Evolutionary conservation across 768 basidiomycete species (phyloP).

Genomic region (Hysterangium stoloniferum): DNA sequence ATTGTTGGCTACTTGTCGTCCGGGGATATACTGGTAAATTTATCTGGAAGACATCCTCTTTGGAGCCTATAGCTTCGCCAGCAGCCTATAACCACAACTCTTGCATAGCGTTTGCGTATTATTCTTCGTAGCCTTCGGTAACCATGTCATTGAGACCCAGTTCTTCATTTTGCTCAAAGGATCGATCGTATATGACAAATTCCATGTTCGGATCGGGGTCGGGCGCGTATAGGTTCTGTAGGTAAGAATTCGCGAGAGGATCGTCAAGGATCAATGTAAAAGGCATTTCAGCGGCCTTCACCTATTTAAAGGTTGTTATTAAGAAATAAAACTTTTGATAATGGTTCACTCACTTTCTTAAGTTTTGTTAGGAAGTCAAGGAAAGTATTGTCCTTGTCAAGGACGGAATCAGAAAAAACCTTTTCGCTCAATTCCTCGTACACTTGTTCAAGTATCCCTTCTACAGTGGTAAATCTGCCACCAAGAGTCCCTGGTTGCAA

Average conservation of each 20-base stretch:
- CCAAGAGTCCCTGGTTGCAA: constrained; percentile 92
- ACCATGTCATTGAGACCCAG: constrained; percentile 88
- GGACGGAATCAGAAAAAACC: constrained; percentile 62
- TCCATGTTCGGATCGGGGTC: constrained; percentile 94
- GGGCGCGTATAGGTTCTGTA: constrained; percentile 96
- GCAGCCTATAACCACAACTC: background rate
- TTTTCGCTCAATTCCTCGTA: constrained; percentile 93
- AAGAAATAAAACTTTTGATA: no score
- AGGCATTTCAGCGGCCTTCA: constrained; percentile 67
- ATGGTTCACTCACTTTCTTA: constrained; percentile 51
- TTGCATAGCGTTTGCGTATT: constrained; percentile 12
- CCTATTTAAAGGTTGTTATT: constrained; percentile 29
- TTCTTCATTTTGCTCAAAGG: constrained; percentile 89
- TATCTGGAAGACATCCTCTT: no score
- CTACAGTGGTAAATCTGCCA: constrained; percentile 94
- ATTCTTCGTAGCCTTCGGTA: constrained; percentile 62
- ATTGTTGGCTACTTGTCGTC: no score
- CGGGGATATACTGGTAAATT: no score
- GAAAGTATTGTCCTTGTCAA: constrained; percentile 51
- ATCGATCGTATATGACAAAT: constrained; percentile 75
- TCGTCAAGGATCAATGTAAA: constrained; percentile 96
- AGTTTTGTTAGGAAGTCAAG: constrained; percentile 67
- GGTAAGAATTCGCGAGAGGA: constrained; percentile 89
- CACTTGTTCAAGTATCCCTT: constrained; percentile 89
- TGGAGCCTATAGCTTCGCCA: no score